Percentiles rank a stretch among this genome's conserved stretches.
phyloP scores from a whole-genome alignment of 495 filamentous ascomycete species.

The Sordaria brevicollis region DNA sequence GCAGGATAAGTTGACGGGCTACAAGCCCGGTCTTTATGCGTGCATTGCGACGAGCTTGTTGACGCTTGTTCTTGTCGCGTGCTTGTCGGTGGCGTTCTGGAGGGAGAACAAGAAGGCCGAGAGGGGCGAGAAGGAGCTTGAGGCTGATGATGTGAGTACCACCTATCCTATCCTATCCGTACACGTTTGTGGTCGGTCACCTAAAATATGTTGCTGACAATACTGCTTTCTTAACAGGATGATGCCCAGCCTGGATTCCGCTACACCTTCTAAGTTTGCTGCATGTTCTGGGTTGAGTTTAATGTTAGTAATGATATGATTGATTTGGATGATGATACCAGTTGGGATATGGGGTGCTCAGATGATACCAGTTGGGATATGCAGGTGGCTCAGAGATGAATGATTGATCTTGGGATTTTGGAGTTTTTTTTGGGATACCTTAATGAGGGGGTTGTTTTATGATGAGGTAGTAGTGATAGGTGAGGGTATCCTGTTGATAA shows the following conservation, averaged over 20 bases:
- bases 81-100: constrained; percentile 20
- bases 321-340: neutral
- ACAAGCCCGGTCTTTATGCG: constrained; percentile 35
- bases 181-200: neutral
- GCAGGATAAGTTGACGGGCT: constrained; percentile 23
- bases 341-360: too few species aligned
- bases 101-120: constrained; percentile 32
- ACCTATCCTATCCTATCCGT: neutral
- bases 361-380: neutral
- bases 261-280: constrained; percentile 33
- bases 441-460: neutral
- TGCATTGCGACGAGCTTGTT: constrained; percentile 30
- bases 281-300: neutral
- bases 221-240: constrained; percentile 23
- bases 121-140: constrained; percentile 33
- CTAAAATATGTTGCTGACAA: neutral
- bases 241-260: constrained; percentile 34
- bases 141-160: constrained; percentile 28
- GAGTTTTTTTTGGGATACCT: too few species aligned
- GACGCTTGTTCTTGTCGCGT: constrained; percentile 25
- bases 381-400: neutral
- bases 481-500: neutral
- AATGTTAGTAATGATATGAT: neutral
- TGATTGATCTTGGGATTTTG: neutral
- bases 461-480: neutral